A percentile compares a stretch with the other conserved stretches of the same genome.
Evolutionary conservation across 108 stramenopile species (phyloP).

Genomic region (Pseudonitzschia delicatissima): DNA sequence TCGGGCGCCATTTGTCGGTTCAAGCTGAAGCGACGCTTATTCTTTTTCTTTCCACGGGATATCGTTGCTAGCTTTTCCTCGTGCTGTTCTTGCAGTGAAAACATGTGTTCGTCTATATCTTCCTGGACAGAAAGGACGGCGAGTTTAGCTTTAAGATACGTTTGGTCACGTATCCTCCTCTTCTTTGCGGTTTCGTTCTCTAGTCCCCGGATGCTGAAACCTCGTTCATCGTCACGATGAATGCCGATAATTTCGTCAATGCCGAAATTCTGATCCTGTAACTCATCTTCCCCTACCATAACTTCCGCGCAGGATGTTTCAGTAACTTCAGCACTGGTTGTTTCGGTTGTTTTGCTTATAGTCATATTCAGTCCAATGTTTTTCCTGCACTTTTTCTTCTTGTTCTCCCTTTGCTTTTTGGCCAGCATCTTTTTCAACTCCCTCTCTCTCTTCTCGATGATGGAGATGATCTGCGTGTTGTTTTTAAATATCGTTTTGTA

Average conservation of each 20-base stretch:
- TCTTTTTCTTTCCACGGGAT: neutral
- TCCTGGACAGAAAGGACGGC: constrained; percentile 5
- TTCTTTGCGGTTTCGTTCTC: neutral
- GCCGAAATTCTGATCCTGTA: neutral
- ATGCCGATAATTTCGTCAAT: neutral
- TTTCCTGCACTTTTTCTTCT: neutral
- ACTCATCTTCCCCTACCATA: neutral
- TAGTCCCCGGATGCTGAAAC: neutral
- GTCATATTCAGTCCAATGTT: neutral
- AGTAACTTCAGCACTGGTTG: no score
- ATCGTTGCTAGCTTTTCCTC: neutral
- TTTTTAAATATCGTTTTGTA: constrained; percentile 2
- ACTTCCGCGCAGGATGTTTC: neutral
- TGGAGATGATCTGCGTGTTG: neutral
- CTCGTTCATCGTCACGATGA: constrained; percentile 1
- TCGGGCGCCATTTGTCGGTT: neutral
- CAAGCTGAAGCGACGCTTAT: neutral
- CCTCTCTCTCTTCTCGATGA: constrained; percentile 1
- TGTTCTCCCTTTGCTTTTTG: neutral
- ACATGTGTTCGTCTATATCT: neutral
- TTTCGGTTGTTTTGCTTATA: no score
- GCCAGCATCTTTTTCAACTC: neutral
- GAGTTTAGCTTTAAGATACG: neutral
- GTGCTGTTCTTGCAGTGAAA: neutral
- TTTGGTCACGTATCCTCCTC: neutral